Percentiles rank a stretch among this genome's conserved stretches.
Conservation (phyloP, 768 basidiomycete genomes). For the Clavulina sp. region DNA sequence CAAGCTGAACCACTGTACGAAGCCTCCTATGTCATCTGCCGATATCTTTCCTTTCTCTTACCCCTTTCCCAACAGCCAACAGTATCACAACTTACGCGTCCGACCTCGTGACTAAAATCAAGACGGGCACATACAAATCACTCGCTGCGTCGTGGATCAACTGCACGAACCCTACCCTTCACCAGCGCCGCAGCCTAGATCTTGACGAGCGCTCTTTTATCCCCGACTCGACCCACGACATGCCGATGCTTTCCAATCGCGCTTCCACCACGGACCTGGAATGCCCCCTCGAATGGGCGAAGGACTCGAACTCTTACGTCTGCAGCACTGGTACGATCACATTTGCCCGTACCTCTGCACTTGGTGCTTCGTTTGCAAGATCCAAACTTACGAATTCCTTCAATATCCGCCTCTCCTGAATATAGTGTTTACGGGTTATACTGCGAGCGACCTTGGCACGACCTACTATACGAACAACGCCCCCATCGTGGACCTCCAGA, state of each 20-base stretch:
- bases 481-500: slow-evolving; percentile 8
- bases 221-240: background rate
- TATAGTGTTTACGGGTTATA: slow-evolving; percentile 1
- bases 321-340: slow-evolving; percentile 1
- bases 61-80: background rate
- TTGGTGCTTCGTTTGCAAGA: no score
- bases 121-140: slow-evolving; percentile 4
- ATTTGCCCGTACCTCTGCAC: background rate
- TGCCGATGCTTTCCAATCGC: background rate
- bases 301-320: slow-evolving; percentile 4
- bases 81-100: slow-evolving; percentile 1
- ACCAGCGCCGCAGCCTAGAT: background rate
- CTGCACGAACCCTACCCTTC: slow-evolving; percentile 6
- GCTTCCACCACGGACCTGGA: background rate
- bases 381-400: no score
- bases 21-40: background rate
- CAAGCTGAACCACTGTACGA: background rate
- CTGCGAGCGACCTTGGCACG: background rate
- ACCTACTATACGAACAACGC: slow-evolving; percentile 5
- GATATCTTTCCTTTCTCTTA: background rate
- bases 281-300: slow-evolving; percentile 7
- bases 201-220: background rate
- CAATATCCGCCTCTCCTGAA: no score
- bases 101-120: slow-evolving; percentile 2
- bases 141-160: slow-evolving; percentile 4